A percentile compares a stretch with the other conserved stretches of the same genome.
These are phyloP conservation scores for Parietichytrium sp. DNA, from an alignment of 108 stramenopile genomes.

Conservation along the genomic window DNA sequence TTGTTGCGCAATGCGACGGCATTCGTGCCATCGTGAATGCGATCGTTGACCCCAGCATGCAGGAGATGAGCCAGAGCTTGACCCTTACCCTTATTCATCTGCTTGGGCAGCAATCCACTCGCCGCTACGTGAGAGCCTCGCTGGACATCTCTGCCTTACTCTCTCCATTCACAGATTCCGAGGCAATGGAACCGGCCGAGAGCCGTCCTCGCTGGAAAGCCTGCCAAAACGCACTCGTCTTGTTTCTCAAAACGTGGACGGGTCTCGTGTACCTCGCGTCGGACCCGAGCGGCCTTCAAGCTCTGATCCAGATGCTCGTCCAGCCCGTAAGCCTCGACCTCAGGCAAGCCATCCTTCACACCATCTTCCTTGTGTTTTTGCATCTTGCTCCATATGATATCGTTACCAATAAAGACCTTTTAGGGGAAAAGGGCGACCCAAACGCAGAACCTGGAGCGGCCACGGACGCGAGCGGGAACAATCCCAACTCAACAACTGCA, in stretches of 20 bases:
- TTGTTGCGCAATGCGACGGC: conserved; percentile 29
- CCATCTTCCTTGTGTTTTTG: background rate
- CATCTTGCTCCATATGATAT: background rate
- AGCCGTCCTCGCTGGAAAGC: conserved; percentile 13
- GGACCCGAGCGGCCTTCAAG: background rate
- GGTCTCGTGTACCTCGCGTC: background rate
- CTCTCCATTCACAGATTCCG: conserved; percentile 17
- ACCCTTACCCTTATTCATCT: conserved; percentile 13
- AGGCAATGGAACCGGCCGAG: background rate
- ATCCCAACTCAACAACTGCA: no score
- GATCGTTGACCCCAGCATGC: background rate
- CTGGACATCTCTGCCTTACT: conserved; percentile 6
- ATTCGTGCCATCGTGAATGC: conserved; percentile 13
- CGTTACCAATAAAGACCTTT: background rate
- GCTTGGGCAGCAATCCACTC: background rate
- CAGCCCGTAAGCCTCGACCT: conserved; percentile 33
- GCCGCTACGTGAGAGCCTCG: background rate
- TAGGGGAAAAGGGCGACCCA: no score
- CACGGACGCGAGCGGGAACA: no score
- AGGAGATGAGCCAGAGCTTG: conserved; percentile 14
- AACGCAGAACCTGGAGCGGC: no score
- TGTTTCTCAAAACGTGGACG: conserved; percentile 33
- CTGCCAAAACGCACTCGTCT: background rate
- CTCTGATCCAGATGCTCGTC: conserved; percentile 12
- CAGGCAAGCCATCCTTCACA: background rate